Evolutionary conservation across 345 rosid species (phyloP).

Genomic region (Syzygium jambos): DNA sequence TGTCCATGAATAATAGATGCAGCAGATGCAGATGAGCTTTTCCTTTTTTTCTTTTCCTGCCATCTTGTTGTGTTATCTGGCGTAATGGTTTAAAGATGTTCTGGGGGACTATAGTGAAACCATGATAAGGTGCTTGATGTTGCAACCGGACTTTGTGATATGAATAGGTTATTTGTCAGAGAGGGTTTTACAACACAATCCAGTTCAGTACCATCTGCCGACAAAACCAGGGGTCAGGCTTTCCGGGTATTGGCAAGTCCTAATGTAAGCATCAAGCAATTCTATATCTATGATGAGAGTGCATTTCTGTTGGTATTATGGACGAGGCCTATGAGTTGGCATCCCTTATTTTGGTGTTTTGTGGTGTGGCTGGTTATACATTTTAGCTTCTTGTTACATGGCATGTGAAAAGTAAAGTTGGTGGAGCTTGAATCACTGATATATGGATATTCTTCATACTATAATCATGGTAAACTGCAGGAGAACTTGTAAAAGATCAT

Average conservation of each 20-base stretch:
- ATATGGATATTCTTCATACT: neutral
- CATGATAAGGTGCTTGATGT: neutral
- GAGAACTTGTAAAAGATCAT: neutral
- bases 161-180: conserved; percentile 11
- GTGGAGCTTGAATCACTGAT: neutral
- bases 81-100: neutral
- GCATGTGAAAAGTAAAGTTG: neutral
- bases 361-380: neutral
- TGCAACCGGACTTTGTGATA: neutral
- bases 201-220: conserved; percentile 13
- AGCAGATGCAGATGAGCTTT: neutral
- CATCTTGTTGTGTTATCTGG: neutral
- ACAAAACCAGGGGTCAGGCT: conserved; percentile 42
- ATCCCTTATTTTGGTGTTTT: neutral
- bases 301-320: neutral
- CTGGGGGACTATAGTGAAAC: neutral
- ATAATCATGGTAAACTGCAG: neutral
- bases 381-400: neutral
- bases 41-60: neutral
- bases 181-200: conserved; percentile 29
- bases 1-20: neutral
- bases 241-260: conserved; percentile 56
- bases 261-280: conserved; percentile 46
- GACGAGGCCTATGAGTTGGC: neutral
- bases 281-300: neutral